Percentiles rank a stretch among this genome's conserved stretches.
phyloP scores from a whole-genome alignment of 2,329 filamentous ascomycete species.

The Aspergillus caelatus region DNA sequence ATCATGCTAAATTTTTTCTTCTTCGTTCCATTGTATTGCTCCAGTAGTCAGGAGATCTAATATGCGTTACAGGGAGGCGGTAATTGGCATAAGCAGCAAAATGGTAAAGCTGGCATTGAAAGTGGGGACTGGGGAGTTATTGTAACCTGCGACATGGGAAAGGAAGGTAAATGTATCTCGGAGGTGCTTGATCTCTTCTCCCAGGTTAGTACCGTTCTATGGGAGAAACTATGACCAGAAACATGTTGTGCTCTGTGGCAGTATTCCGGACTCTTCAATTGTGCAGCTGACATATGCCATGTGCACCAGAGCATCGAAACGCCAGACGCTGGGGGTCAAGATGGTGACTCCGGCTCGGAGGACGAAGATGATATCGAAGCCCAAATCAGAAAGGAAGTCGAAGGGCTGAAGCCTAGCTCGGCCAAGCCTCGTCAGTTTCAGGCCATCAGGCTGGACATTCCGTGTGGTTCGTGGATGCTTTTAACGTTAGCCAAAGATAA shows the following conservation, averaged over 20 bases:
- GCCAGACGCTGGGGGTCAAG: constrained; percentile 21
- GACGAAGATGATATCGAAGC: constrained; percentile 61
- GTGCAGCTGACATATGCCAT: constrained; percentile 11
- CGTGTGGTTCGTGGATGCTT: constrained; percentile 39
- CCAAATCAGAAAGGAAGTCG: constrained; percentile 62
- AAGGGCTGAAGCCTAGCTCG: constrained; percentile 54
- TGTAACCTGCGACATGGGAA: constrained; percentile 64
- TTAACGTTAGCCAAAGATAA: constrained; percentile 43
- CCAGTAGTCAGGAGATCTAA: constrained; percentile 9
- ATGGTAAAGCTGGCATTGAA: constrained; percentile 35
- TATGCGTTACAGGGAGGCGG: constrained; percentile 26
- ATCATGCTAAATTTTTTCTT: neutral
- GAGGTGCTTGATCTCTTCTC: constrained; percentile 62
- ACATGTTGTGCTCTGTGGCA: neutral
- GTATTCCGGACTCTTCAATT: neutral
- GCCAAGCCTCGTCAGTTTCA: constrained; percentile 52
- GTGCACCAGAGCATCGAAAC: constrained; percentile 22
- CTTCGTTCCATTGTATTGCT: neutral
- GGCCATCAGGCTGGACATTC: constrained; percentile 57
- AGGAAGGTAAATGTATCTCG: constrained; percentile 60
- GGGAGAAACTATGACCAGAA: neutral
- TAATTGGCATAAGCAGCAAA: constrained; percentile 34
- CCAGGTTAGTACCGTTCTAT: constrained; percentile 46
- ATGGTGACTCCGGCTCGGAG: constrained; percentile 32
- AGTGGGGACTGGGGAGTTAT: constrained; percentile 64